phyloP scores from a whole-genome alignment of 805 yeast genomes.

The Cyberlindnera amylophila region DNA sequence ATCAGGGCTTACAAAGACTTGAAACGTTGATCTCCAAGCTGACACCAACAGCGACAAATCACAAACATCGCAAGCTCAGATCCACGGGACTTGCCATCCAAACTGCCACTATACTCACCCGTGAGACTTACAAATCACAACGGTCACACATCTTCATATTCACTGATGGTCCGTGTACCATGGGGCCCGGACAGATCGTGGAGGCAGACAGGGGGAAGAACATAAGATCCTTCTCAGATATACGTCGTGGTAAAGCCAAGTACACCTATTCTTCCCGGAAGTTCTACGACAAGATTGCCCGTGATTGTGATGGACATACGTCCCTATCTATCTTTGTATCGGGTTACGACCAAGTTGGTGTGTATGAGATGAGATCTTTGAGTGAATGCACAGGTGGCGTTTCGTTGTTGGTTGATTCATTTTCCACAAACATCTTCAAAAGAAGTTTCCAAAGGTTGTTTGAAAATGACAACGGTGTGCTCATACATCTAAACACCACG shows the following conservation, averaged over 20 bases:
- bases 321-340: conserved; percentile 52
- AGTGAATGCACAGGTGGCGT: conserved; percentile 86
- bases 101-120: conserved; percentile 68
- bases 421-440: conserved; percentile 89
- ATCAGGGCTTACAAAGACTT: not conserved
- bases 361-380: conserved; percentile 83
- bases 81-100: conserved; percentile 85
- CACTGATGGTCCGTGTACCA: conserved; percentile 91
- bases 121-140: conserved; percentile 70
- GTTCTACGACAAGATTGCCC: conserved; percentile 68
- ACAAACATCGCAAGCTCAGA: conserved; percentile 56
- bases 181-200: conserved; percentile 90
- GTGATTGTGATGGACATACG: conserved; percentile 38
- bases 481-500: conserved; percentile 36
- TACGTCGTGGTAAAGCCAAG: conserved; percentile 77
- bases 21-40: conserved; percentile 1
- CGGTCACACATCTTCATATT: conserved; percentile 85
- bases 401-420: conserved; percentile 79
- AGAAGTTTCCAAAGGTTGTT: conserved; percentile 81
- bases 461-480: conserved; percentile 75
- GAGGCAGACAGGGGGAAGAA: conserved; percentile 84
- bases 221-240: conserved; percentile 91
- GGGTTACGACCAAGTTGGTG: conserved; percentile 92
- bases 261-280: conserved; percentile 34
- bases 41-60: conserved; percentile 42